Base-by-base conservation (phyloP, 164 flowering plant species). In the Buxus sempervirens region DNA sequence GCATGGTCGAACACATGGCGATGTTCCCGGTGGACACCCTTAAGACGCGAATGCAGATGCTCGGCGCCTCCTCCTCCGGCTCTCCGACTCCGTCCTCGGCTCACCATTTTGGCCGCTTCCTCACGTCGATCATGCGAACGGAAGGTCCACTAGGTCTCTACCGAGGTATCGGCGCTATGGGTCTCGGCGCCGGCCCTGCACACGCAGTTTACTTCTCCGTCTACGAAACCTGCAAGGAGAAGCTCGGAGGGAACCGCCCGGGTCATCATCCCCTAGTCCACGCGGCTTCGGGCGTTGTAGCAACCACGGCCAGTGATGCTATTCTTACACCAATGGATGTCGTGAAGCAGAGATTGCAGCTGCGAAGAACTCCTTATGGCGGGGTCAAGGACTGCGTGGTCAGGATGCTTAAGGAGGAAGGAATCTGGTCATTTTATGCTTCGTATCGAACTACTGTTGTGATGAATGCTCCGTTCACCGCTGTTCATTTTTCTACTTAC, bases 141-240 rank as follows among this genome's bases (percentile, higher is more conserved):
- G 92, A 91, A 10, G 97, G 97, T 0, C 78, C 80, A 2, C 54
- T 76, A 7, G 93, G 90, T 5, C 76, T 91, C 54, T 89, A 91
- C 76, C 86, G 91, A 3, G 94, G 94, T 21, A 89, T 89, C 22
- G 88, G 77, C 2, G 92, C 97, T 15, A 89, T 89, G 89, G 95
- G 86, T 0, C 82, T 90, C 16, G 92, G 94, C 18, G 97, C 97
- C 20, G 97, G 94, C 1, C 97, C 97, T 0, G 92, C 94, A 0
- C 94, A 89, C 75, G 97, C 97, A 21, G 91, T 85, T 20, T 87
- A 87, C 58, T 90, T 90, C 70, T 82, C 94, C 6, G 85, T 84
- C 20, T 90, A 88, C 28, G 93, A 90, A 60, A 53, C 41, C 38
- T 68, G 69, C 60, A 73, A 73, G 45, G 59, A 58, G 13, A 53